phyloP scores from a whole-genome alignment of 352 stramenopile genomes.

The Globisporangium echinulatum region DNA sequence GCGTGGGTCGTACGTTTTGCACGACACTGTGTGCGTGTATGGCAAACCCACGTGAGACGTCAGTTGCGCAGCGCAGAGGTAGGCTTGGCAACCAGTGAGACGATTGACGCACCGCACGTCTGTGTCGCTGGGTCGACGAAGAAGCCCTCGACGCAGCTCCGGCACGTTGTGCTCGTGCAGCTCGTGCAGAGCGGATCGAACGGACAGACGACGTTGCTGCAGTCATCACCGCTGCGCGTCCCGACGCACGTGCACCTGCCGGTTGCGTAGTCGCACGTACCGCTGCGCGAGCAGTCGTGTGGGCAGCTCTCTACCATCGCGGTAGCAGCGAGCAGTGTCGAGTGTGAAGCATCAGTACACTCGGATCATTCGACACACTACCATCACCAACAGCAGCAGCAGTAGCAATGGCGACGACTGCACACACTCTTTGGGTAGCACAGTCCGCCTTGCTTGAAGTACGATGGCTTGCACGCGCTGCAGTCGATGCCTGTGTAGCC shows the following conservation, averaged over 20 bases:
- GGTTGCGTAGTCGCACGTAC: slow-evolving; percentile 86
- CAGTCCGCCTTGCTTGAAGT: slow-evolving; percentile 77
- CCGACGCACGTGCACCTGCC: slow-evolving; percentile 76
- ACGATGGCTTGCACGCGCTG: slow-evolving; percentile 77
- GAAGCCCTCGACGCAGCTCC: slow-evolving; percentile 84
- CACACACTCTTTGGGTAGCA: slow-evolving; percentile 87
- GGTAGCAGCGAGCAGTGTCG: background rate
- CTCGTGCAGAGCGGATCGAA: slow-evolving; percentile 85
- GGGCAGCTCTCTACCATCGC: slow-evolving; percentile 58
- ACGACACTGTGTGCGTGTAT: slow-evolving; percentile 41
- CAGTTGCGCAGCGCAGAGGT: too few species aligned
- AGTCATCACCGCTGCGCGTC: slow-evolving; percentile 76
- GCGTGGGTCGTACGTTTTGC: slow-evolving; percentile 84
- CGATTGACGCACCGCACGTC: slow-evolving; percentile 42
- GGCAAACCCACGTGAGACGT: too few species aligned
- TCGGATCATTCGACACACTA: too few species aligned
- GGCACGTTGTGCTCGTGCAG: slow-evolving; percentile 78
- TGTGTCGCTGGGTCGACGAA: slow-evolving; percentile 64
- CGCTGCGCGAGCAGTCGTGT: slow-evolving; percentile 85
- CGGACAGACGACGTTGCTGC: slow-evolving; percentile 53
- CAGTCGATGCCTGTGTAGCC: slow-evolving; percentile 92
- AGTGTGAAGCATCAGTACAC: background rate
- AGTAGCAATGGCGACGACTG: too few species aligned
- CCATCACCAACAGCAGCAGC: too few species aligned
- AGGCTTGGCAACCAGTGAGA: too few species aligned